Conservation (phyloP, 805 yeast species). For the Candida mattraensis region DNA sequence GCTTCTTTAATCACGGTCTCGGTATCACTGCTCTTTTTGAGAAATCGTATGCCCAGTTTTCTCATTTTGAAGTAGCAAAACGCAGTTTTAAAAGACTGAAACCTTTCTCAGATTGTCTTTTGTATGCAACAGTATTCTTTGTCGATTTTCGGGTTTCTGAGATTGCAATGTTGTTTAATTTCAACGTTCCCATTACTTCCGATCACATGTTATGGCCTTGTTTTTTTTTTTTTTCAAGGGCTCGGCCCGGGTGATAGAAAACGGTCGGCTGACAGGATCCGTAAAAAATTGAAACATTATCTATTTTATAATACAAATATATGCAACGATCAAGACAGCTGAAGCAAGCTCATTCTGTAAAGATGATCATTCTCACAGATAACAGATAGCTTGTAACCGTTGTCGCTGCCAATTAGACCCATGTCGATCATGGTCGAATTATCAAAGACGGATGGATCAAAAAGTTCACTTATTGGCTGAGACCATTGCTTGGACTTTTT, state of each 20-base stretch:
- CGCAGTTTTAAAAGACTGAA: not conserved
- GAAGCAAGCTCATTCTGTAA: too few species aligned
- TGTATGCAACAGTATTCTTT: not conserved
- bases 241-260: slow-evolving; percentile 2
- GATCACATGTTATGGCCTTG: not conserved
- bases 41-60: slow-evolving; percentile 26
- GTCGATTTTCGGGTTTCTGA: too few species aligned
- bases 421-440: not conserved
- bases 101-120: not conserved
- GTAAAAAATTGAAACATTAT: too few species aligned
- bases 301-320: too few species aligned
- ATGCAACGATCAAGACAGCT: too few species aligned
- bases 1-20: slow-evolving; percentile 39
- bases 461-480: slow-evolving; percentile 2
- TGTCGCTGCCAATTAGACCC: not conserved
- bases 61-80: slow-evolving; percentile 17
- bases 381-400: too few species aligned
- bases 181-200: not conserved
- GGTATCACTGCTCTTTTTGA: slow-evolving; percentile 32
- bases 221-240: slow-evolving; percentile 1
- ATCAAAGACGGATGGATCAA: not conserved
- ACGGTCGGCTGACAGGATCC: too few species aligned
- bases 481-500: slow-evolving; percentile 27
- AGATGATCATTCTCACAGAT: too few species aligned
- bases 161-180: too few species aligned